These are phyloP conservation scores for Gnomoniopsis smithogilvyi DNA, from an alignment of 2,329 filamentous ascomycete species.

Conservation along the genomic window DNA sequence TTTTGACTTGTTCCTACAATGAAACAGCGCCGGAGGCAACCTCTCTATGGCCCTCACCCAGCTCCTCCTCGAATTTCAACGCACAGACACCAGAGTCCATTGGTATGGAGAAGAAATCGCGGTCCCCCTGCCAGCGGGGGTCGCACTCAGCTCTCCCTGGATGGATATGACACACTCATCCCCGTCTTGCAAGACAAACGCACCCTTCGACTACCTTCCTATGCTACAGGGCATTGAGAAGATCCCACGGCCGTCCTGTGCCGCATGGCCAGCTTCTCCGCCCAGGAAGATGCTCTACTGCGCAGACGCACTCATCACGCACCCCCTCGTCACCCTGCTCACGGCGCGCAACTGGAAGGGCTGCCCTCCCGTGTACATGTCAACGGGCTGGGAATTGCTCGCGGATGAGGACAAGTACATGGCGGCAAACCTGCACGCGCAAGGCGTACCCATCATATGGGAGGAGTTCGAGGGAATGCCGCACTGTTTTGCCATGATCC, in stretches of 20 bases:
- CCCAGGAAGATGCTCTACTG: constrained; percentile 53
- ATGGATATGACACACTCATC: constrained; percentile 64
- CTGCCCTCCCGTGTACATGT: constrained; percentile 64
- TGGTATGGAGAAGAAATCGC: constrained; percentile 60
- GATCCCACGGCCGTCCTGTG: constrained; percentile 40
- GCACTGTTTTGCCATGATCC: constrained; percentile 64
- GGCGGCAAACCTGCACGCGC: constrained; percentile 50
- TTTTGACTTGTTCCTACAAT: background rate
- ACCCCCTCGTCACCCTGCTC: constrained; percentile 67
- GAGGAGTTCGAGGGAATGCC: constrained; percentile 80
- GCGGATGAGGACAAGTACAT: constrained; percentile 64
- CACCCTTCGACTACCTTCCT: constrained; percentile 62
- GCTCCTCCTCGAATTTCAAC: constrained; percentile 61
- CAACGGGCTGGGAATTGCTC: constrained; percentile 68
- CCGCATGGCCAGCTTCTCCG: constrained; percentile 54
- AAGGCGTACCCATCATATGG: constrained; percentile 61
- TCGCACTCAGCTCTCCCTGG: constrained; percentile 66
- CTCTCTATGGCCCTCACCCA: constrained; percentile 65
- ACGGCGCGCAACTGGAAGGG: constrained; percentile 57
- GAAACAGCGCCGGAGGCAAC: constrained; percentile 66
- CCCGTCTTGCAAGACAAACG: constrained; percentile 51
- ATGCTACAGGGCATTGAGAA: constrained; percentile 31
- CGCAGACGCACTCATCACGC: constrained; percentile 50
- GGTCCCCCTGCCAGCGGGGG: constrained; percentile 65
- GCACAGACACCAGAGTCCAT: constrained; percentile 41